Evolutionary conservation across 345 rosid genomes (phyloP).

Genomic region (Kernera saxatilis): DNA sequence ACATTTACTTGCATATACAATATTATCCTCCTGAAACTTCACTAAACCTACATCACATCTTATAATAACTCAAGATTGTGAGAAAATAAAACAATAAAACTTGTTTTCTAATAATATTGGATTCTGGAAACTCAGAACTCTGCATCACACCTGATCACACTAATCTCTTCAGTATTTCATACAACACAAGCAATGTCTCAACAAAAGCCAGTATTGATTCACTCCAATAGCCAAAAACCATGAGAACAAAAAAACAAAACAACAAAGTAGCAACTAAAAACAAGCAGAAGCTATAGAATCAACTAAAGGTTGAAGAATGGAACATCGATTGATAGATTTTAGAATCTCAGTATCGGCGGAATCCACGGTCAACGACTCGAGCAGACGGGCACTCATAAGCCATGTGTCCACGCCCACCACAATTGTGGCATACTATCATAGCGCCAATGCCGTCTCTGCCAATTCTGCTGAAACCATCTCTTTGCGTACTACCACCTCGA

Average conservation of each 20-base stretch:
- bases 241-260: background rate
- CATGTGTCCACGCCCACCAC: conserved; percentile 92
- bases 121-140: background rate
- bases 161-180: conserved; percentile 3
- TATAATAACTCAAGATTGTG: background rate
- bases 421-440: conserved; percentile 78
- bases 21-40: background rate
- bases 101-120: background rate
- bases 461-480: conserved; percentile 72
- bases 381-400: conserved; percentile 88
- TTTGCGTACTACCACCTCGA: conserved; percentile 50
- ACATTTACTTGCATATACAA: background rate
- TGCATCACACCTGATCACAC: background rate
- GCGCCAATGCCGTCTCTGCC: conserved; percentile 74
- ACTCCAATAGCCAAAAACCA: conserved; percentile 1
- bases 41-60: no score
- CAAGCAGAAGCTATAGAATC: background rate
- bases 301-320: background rate
- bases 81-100: background rate
- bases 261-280: background rate
- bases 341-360: conserved; percentile 55
- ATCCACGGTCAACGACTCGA: conserved; percentile 70
- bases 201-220: background rate
- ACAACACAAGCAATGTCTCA: conserved; percentile 17
- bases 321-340: background rate